Base-by-base conservation (phyloP, 768 basidiomycete species). In the Tylopilus balloui region DNA sequence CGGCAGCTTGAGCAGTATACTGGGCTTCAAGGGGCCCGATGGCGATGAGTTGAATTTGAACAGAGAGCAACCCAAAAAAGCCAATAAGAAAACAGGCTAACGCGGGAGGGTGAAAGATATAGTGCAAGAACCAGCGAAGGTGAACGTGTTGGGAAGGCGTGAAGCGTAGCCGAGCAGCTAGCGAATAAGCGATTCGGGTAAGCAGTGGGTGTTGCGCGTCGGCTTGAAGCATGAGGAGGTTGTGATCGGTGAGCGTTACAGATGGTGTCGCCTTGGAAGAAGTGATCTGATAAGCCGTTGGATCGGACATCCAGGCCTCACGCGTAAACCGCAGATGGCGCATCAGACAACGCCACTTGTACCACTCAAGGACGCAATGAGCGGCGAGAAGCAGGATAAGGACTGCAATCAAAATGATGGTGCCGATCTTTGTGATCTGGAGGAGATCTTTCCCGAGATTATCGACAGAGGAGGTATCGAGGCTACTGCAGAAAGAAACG, bases 81-180 rank as follows among this genome's bases (percentile, higher is more conserved):
- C 94, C 93, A 57, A 98, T 89, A 52, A 93, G 79, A 65, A 99
- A 83, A 62, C 93, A 89, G 0, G 90, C 86, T 38, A 95, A 78
- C 1, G 92, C 93, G 1, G 91, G 88, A 3, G 92, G 82, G 62
- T 97, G 89, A 67, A 92, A 90, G 50, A 99, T 74, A 70, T 96
- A 96, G 59, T 88, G 79, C 60, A 88, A 74, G 69, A 95, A 91
- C 91, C 92, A 99, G 50, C 83, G 81, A 15, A 90, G 68, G 57
- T 88, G 78, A 21, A 77, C 78, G 58, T 89, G 79, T 51, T 86
- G 77, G 31, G 75, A 69, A 6, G 83, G 78, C 8, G 76, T 75
- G 50, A 92, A 70, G 36, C 67, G 78, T 27, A 91, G 61, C 42
- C 69, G 63, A 6, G 68, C 49, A 6, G 80, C 72, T 6, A 91